phyloP scores from a whole-genome alignment of 257 asterid genomes.

The Solanum tacnaense region DNA sequence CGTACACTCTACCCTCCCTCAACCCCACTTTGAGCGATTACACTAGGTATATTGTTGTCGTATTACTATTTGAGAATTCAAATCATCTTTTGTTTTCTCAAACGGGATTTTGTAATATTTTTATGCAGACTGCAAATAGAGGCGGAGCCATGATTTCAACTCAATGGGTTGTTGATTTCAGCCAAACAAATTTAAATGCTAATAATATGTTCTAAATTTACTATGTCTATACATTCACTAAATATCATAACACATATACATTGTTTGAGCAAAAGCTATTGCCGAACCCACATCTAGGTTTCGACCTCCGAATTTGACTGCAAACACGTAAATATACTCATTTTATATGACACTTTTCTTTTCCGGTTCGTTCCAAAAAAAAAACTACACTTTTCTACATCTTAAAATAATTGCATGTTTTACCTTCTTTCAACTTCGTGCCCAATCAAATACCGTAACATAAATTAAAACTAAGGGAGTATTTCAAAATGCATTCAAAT shows the following conservation, averaged over 20 bases:
- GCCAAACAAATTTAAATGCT: neutral
- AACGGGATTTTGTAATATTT: neutral
- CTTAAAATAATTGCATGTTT: neutral
- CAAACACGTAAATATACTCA: neutral
- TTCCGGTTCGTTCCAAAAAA: neutral
- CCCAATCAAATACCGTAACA: neutral
- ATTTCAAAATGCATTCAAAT: neutral
- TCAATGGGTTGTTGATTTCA: neutral
- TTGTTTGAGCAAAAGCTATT: neutral
- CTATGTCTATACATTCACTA: neutral
- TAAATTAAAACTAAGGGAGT: neutral
- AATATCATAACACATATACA: neutral
- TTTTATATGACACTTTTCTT: neutral
- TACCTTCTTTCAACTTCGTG: neutral
- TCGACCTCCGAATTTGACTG: neutral
- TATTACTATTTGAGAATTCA: neutral
- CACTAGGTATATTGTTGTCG: neutral
- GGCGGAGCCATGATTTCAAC: neutral
- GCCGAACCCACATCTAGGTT: neutral
- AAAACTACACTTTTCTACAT: neutral
- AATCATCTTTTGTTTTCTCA: neutral
- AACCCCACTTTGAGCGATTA: neutral
- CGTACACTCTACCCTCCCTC: neutral
- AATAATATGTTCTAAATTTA: neutral
- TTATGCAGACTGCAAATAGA: neutral